These are phyloP conservation scores for Penicillium sp. DNA, from an alignment of 2,329 filamentous ascomycete species.

Conservation along the genomic window DNA sequence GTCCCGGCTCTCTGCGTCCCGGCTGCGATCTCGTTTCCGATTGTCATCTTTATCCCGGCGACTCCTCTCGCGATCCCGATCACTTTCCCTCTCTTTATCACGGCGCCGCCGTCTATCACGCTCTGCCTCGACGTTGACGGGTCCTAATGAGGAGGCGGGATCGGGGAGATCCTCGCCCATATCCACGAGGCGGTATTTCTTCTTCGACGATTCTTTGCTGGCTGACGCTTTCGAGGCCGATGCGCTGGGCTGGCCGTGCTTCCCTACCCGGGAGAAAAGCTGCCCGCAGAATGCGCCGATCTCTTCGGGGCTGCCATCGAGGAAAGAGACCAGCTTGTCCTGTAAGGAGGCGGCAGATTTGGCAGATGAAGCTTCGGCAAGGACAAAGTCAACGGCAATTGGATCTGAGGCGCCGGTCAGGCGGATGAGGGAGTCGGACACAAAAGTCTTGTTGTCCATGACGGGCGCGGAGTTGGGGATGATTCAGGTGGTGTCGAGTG, in stretches of 20 bases:
- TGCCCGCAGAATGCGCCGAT: slow-evolving; percentile 52
- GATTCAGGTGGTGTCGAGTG: background rate
- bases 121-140: slow-evolving; percentile 41
- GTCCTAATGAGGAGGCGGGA: slow-evolving; percentile 34
- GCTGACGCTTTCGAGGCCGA: slow-evolving; percentile 15
- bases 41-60: slow-evolving; percentile 39
- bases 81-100: slow-evolving; percentile 23
- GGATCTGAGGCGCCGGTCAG: slow-evolving; percentile 59
- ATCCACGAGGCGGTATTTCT: slow-evolving; percentile 57
- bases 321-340: slow-evolving; percentile 55
- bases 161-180: slow-evolving; percentile 53
- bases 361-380: slow-evolving; percentile 55
- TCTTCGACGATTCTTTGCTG: slow-evolving; percentile 42
- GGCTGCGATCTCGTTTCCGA: slow-evolving; percentile 43
- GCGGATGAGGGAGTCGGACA: slow-evolving; percentile 55
- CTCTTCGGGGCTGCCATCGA: slow-evolving; percentile 53
- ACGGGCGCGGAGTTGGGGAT: slow-evolving; percentile 9
- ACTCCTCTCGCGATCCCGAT: slow-evolving; percentile 30
- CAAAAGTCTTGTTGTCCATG: slow-evolving; percentile 46
- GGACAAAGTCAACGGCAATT: slow-evolving; percentile 60
- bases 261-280: slow-evolving; percentile 42
- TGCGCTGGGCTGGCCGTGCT: slow-evolving; percentile 21
- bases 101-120: slow-evolving; percentile 35
- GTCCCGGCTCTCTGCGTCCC: slow-evolving; percentile 41
- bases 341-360: slow-evolving; percentile 52